These are phyloP conservation scores for Sporothrix pallida DNA, from an alignment of 2,329 filamentous ascomycete genomes.

Conservation along the genomic window DNA sequence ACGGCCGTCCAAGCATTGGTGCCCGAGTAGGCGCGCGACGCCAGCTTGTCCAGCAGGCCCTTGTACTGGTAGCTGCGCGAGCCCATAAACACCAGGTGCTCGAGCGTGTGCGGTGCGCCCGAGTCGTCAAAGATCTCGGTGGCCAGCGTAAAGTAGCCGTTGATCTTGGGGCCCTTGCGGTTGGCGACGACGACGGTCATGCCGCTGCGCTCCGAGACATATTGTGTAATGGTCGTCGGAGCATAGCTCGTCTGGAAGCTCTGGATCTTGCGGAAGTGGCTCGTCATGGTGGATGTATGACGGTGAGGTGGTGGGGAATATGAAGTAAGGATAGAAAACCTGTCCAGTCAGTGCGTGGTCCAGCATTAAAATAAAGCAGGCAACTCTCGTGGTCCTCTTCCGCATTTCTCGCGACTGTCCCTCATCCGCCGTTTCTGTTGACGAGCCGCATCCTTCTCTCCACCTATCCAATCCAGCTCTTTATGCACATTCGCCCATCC, in stretches of 20 bases:
- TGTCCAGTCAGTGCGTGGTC: neutral
- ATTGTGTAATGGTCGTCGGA: constrained; percentile 85
- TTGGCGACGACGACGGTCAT: constrained; percentile 95
- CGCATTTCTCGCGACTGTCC: neutral
- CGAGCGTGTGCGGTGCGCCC: constrained; percentile 85
- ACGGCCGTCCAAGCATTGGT: constrained; percentile 98
- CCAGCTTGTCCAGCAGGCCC: constrained; percentile 90
- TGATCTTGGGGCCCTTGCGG: constrained; percentile 90
- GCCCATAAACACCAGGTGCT: constrained; percentile 85
- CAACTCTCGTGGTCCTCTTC: neutral
- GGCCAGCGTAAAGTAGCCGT: constrained; percentile 92
- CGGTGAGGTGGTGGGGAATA: constrained; percentile 36
- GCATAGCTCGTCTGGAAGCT: constrained; percentile 90
- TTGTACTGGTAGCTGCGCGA: constrained; percentile 95
- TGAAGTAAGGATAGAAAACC: constrained; percentile 30
- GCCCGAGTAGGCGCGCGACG: constrained; percentile 87
- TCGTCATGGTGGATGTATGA: constrained; percentile 56
- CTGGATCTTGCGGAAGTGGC: constrained; percentile 80
- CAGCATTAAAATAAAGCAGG: neutral
- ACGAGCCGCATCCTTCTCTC: neutral
- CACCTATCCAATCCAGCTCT: neutral
- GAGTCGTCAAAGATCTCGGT: constrained; percentile 99
- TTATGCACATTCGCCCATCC: neutral
- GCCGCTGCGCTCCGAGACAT: constrained; percentile 92
- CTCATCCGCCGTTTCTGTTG: neutral